These are phyloP conservation scores for Buddleja alternifolia DNA, from an alignment of 257 asterid genomes.

Conservation along the genomic window DNA sequence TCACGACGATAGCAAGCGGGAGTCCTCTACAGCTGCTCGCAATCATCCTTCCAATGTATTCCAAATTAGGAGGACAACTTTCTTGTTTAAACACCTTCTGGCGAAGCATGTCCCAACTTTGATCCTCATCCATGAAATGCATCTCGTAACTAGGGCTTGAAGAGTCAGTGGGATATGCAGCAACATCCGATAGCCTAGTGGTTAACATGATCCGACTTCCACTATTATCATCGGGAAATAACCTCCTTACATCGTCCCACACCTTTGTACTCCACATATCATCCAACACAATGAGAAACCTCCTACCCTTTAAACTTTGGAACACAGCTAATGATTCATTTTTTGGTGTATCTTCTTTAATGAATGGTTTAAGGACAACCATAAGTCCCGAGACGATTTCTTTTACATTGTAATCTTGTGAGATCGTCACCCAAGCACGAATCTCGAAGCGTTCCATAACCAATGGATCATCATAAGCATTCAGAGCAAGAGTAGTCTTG, in stretches of 20 bases:
- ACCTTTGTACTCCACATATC: slow-evolving; percentile 10
- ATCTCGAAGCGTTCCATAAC: background rate
- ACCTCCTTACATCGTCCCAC: background rate
- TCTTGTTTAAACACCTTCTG: too few species aligned
- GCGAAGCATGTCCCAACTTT: slow-evolving; percentile 1
- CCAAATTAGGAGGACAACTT: too few species aligned
- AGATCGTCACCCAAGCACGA: background rate
- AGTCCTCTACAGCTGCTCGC: too few species aligned
- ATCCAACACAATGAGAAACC: background rate
- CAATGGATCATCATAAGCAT: background rate
- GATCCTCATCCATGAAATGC: slow-evolving; percentile 1
- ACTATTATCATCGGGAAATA: background rate
- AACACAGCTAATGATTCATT: background rate
- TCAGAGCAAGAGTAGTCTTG: slow-evolving; percentile 1
- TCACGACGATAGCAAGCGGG: background rate
- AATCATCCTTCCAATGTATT: too few species aligned
- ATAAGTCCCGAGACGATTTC: background rate
- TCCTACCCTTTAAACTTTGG: background rate
- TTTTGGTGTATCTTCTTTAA: background rate
- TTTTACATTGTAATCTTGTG: background rate
- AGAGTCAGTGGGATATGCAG: background rate
- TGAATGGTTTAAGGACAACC: background rate
- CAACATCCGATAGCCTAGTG: background rate
- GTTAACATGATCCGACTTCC: slow-evolving; percentile 1
- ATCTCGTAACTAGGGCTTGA: background rate